These are phyloP conservation scores for Blastobotrys persicus DNA, from an alignment of 1,139 yeast species.

Conservation along the genomic window DNA sequence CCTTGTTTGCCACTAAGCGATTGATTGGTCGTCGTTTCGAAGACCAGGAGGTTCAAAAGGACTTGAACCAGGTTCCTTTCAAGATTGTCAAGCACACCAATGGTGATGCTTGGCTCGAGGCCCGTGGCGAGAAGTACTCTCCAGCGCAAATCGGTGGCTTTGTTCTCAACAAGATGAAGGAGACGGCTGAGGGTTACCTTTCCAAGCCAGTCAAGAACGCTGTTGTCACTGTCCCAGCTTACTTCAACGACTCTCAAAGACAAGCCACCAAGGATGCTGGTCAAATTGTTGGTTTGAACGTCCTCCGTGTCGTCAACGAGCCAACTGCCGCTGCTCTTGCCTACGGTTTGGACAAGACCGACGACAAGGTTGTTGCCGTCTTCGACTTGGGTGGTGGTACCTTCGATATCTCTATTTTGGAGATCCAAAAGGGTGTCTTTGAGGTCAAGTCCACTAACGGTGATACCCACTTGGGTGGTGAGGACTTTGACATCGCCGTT, in stretches of 20 bases:
- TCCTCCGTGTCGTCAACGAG: constrained; percentile 95
- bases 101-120: constrained; percentile 99
- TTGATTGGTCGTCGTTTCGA: constrained; percentile 97
- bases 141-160: constrained; percentile 99
- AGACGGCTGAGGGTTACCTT: constrained; percentile 89
- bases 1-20: constrained; percentile 97
- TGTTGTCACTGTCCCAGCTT: constrained; percentile 96
- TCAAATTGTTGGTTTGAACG: constrained; percentile 94
- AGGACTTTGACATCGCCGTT: constrained; percentile 75
- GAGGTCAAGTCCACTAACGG: constrained; percentile 94
- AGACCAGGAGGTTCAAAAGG: constrained; percentile 95
- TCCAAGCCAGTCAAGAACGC: constrained; percentile 86
- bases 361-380: constrained; percentile 73
- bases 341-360: constrained; percentile 87
- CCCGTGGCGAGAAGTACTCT: constrained; percentile 81
- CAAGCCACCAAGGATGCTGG: constrained; percentile 99
- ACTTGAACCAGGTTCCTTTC: constrained; percentile 94
- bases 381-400: constrained; percentile 92
- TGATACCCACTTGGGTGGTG: constrained; percentile 90
- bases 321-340: constrained; percentile 99
- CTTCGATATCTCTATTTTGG: constrained; percentile 80
- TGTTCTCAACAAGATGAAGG: constrained; percentile 93
- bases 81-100: constrained; percentile 93
- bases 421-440: constrained; percentile 92
- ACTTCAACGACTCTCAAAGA: constrained; percentile 97